phyloP scores from a whole-genome alignment of 139 green algal species.

The Diplosphaera chodatii region DNA sequence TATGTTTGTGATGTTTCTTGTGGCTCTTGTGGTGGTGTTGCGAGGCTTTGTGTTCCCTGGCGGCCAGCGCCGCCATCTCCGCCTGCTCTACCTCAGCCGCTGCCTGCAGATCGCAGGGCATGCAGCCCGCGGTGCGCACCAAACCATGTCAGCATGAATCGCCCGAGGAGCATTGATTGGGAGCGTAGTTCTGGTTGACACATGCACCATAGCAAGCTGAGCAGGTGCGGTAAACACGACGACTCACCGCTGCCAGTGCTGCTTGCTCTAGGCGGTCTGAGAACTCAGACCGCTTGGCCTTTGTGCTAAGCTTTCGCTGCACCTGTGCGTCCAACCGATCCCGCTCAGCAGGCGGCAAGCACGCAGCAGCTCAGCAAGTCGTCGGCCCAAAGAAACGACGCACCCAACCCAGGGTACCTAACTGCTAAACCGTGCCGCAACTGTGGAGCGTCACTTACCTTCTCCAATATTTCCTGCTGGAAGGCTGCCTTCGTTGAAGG shows the following conservation, averaged over 20 bases:
- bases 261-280: neutral
- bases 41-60: neutral
- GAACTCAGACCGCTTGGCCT: neutral
- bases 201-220: too few relatives aligned
- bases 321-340: neutral
- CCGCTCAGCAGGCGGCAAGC: too few relatives aligned
- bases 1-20: neutral
- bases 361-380: too few relatives aligned
- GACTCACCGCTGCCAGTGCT: neutral
- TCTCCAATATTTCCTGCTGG: neutral
- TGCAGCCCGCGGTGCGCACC: neutral
- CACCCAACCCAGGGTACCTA: too few relatives aligned
- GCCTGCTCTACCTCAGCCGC: neutral
- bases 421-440: too few relatives aligned
- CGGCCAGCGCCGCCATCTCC: neutral
- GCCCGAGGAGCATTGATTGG: too few relatives aligned
- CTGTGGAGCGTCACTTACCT: neutral
- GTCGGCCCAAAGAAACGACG: too few relatives aligned
- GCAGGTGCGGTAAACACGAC: too few relatives aligned
- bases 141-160: neutral
- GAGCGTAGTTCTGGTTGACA: too few relatives aligned
- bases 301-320: neutral
- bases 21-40: neutral
- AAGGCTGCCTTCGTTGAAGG: neutral
- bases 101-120: neutral